phyloP scores from a whole-genome alignment of 169 alveolate species.

The Cytauxzoon felis region DNA sequence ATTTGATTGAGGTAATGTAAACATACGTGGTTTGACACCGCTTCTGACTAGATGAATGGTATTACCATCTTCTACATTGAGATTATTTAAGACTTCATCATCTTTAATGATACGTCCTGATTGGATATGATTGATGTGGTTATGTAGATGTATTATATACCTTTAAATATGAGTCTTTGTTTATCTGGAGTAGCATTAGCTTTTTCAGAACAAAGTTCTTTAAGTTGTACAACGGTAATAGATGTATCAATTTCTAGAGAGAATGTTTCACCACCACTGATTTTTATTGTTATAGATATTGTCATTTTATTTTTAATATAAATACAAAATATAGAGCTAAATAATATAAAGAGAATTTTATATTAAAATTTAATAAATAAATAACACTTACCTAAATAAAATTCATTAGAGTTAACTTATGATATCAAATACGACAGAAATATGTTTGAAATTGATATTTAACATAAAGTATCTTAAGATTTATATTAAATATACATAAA shows the following conservation, averaged over 20 bases:
- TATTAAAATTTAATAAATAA: not conserved
- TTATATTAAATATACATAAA: not conserved
- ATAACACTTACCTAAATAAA: not conserved
- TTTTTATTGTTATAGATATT: conserved; percentile 35
- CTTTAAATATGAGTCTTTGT: conserved; percentile 59
- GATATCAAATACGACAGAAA: not conserved
- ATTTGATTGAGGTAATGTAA: no score
- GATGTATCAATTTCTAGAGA: conserved; percentile 51
- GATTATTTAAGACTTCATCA: conserved; percentile 70
- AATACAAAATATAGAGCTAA: not conserved
- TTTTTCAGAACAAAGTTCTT: conserved; percentile 47
- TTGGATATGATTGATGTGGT: not conserved
- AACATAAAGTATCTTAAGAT: not conserved
- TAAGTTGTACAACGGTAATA: conserved; percentile 52
- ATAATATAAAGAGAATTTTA: not conserved
- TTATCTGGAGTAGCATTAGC: conserved; percentile 59
- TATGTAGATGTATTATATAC: not conserved
- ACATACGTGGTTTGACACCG: conserved; percentile 70
- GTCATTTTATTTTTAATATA: conserved; percentile 12
- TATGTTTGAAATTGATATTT: not conserved
- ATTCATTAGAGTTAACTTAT: not conserved
- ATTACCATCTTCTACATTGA: conserved; percentile 82
- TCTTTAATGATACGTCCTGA: conserved; percentile 86
- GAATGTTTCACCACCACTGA: conserved; percentile 62
- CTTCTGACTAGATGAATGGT: conserved; percentile 86